Evolutionary conservation across 2,329 filamentous ascomycete species (phyloP), one percentile per base, ranked within the genome.

Genomic region (Sarocladiaceae sp.): DNA sequence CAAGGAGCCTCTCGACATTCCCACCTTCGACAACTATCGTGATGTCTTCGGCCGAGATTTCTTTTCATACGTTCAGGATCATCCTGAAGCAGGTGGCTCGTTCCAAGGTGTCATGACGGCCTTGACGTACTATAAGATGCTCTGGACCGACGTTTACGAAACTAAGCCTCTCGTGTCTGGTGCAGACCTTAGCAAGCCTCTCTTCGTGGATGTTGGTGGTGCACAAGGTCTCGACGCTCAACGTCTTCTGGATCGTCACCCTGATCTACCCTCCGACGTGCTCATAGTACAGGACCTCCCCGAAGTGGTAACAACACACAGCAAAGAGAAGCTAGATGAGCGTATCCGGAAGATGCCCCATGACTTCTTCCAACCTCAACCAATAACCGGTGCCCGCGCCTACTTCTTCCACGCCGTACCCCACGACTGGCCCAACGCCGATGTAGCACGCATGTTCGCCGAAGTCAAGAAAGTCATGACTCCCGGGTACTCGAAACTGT

Each of bases 131-230:
- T 63, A 63, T 58, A 69, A 70, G 59, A 63, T 64, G 8, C 59
- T 64, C 2, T 70, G 68, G 67, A 65, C 63, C 17, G 60, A 65
- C 33, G 59, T 69, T 1, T 66, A 65, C 49, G 50, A 62, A 51
- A 59, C 62, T 3, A 49, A 18, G 3, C 29, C 49, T 4, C 56
- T 65, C 3, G 51, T 64, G 20, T 47, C 52, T 2, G 58, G 54
- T 18, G 57, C 56, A 36, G 50, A 59, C 23, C 39, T 56, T 7
- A 52, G 52, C 35, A 54, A 55, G 3, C 56, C 62, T 1, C 52
- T 66, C 2, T 54, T 72, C 6, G 68, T 73, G 31, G 70, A 73
- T 36, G 55, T 74, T 3, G 70, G 68, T 35, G 71, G 71, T 6
- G 66, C 66, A 44, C 64, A 62, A 6, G 70, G 69, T 1, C 62